phyloP scores from a whole-genome alignment of 1,284 basidiomycete genomes.

The Bondarzewia mesenterica region DNA sequence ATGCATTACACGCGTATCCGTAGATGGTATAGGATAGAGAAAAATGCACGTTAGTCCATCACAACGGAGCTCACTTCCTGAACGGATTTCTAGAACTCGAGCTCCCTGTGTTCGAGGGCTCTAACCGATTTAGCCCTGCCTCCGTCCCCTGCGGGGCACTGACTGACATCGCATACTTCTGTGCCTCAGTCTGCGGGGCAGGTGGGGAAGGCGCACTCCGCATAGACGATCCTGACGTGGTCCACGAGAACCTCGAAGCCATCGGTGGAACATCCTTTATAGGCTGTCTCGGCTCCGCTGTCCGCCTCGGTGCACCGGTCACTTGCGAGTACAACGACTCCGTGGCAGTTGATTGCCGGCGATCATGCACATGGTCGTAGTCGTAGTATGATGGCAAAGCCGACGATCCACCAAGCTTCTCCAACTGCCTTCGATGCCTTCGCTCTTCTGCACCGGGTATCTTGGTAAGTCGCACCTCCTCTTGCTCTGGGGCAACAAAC shows the following conservation, averaged over 20 bases:
- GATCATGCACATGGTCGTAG: slow-evolving; percentile 16
- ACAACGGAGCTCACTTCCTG: slow-evolving; percentile 11
- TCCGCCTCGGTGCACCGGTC: slow-evolving; percentile 50
- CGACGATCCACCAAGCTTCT: slow-evolving; percentile 43
- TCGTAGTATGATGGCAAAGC: slow-evolving; percentile 22
- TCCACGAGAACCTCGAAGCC: slow-evolving; percentile 37
- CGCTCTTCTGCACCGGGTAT: slow-evolving; percentile 40
- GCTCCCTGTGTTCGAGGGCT: slow-evolving; percentile 21
- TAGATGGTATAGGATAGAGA: too few relatives aligned
- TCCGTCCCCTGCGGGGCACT: slow-evolving; percentile 12
- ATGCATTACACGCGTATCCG: too few relatives aligned
- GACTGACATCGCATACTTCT: slow-evolving; percentile 47
- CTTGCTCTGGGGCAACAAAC: slow-evolving; percentile 3
- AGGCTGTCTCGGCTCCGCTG: slow-evolving; percentile 62
- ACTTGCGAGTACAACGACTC: slow-evolving; percentile 61
- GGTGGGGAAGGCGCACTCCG: slow-evolving; percentile 20
- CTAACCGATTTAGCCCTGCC: slow-evolving; percentile 22
- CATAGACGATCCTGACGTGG: slow-evolving; percentile 24
- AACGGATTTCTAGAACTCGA: slow-evolving; percentile 28
- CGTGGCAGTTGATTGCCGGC: slow-evolving; percentile 18
- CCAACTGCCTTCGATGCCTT: slow-evolving; percentile 39
- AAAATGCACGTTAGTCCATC: too few relatives aligned
- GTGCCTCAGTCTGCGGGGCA: slow-evolving; percentile 42
- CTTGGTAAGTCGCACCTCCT: slow-evolving; percentile 31
- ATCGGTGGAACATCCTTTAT: slow-evolving; percentile 35